Percentiles rank a stretch among this genome's conserved stretches.
Evolutionary conservation across 2,329 filamentous ascomycete genomes (phyloP).

Genomic region (Apiospora arundinis): DNA sequence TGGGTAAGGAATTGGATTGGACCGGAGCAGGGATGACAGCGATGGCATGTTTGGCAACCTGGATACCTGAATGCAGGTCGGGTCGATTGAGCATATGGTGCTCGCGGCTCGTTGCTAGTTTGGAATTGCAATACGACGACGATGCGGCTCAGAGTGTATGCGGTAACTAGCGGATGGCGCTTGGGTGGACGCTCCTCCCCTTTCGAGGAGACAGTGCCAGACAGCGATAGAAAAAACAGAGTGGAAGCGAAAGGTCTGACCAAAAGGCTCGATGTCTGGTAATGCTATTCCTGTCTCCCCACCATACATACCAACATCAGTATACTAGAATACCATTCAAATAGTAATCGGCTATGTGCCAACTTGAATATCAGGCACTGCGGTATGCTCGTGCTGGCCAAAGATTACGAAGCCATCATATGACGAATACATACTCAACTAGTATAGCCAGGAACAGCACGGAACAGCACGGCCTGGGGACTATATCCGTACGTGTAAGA

Average conservation of each 20-base stretch:
- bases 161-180: neutral
- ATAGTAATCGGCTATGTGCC: neutral
- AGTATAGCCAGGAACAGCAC: neutral
- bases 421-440: neutral
- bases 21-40: neutral
- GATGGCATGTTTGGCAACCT: neutral
- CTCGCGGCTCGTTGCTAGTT: neutral
- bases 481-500: neutral
- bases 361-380: neutral
- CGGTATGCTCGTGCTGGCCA: neutral
- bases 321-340: slow-evolving; percentile 7
- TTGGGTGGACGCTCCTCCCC: neutral
- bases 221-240: neutral
- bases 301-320: neutral
- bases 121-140: neutral
- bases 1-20: slow-evolving; percentile 18
- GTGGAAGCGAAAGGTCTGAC: neutral
- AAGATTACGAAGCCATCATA: neutral
- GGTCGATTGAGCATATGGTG: neutral
- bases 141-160: neutral
- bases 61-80: neutral
- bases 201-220: neutral
- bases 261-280: neutral
- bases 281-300: neutral
- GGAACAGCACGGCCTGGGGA: neutral